Evolutionary conservation across 306 rosid genomes (phyloP).

Genomic region (Rubus idaeus): DNA sequence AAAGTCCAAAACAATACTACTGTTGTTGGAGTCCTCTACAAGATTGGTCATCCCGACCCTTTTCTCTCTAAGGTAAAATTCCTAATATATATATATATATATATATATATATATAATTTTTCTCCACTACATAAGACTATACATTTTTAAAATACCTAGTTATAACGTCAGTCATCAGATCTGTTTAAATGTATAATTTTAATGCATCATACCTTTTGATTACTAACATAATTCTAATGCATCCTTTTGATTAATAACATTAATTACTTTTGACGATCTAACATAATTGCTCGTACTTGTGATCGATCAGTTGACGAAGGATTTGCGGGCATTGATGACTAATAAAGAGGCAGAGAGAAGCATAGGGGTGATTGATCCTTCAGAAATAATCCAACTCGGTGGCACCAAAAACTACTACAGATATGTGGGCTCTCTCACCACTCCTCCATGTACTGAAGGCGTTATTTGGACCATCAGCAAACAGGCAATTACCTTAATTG

Average conservation of each 20-base stretch:
- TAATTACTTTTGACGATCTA: not conserved
- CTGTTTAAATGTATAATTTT: no score
- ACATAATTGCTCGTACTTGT: not conserved
- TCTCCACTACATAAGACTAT: no score
- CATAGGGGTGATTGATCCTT: slow-evolving; percentile 52
- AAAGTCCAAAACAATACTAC: slow-evolving; percentile 28
- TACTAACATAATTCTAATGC: no score
- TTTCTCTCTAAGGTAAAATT: slow-evolving; percentile 48
- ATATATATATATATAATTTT: no score
- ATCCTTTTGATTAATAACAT: not conserved
- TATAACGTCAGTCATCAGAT: no score
- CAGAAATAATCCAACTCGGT: slow-evolving; percentile 20
- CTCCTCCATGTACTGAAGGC: slow-evolving; percentile 73
- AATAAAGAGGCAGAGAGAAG: slow-evolving; percentile 32
- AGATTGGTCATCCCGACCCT: slow-evolving; percentile 49
- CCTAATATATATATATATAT: no score
- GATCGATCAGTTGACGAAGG: slow-evolving; percentile 39
- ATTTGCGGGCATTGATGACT: slow-evolving; percentile 22
- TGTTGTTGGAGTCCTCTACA: slow-evolving; percentile 51
- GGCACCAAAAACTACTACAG: slow-evolving; percentile 43
- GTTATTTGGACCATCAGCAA: slow-evolving; percentile 63
- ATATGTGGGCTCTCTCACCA: slow-evolving; percentile 73
- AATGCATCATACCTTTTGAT: no score
- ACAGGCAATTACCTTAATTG: slow-evolving; percentile 35
- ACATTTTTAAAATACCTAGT: no score